Evolutionary conservation across 768 basidiomycete genomes (phyloP).

Genomic region (Hortiboletus campestris): DNA sequence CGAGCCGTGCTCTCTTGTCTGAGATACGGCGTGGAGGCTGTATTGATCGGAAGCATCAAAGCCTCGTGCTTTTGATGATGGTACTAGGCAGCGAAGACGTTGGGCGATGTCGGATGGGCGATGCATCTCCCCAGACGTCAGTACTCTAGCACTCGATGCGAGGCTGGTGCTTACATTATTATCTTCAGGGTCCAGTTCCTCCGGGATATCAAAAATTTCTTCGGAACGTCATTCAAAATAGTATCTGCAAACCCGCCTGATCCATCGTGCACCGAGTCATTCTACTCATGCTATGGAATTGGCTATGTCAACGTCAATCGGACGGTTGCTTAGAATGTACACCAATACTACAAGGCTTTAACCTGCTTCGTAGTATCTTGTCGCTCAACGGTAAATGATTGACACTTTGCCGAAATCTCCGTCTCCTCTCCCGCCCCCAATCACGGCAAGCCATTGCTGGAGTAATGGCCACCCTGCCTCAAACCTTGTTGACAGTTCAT

Average conservation of each 20-base stretch:
- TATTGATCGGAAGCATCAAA: slow-evolving; percentile 87
- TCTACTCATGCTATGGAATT: slow-evolving; percentile 89
- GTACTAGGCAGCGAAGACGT: slow-evolving; percentile 97
- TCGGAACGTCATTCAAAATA: slow-evolving; percentile 94
- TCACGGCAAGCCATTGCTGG: slow-evolving; percentile 63
- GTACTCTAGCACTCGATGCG: slow-evolving; percentile 32
- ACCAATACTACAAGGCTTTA: neutral
- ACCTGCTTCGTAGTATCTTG: neutral
- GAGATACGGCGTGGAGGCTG: slow-evolving; percentile 87
- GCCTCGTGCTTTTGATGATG: slow-evolving; percentile 84
- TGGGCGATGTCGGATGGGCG: slow-evolving; percentile 82
- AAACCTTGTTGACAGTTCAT: slow-evolving; percentile 83
- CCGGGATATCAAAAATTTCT: slow-evolving; percentile 75
- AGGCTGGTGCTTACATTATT: slow-evolving; percentile 4
- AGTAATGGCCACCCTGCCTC: slow-evolving; percentile 82
- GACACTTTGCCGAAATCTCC: slow-evolving; percentile 71
- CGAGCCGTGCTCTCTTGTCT: slow-evolving; percentile 71
- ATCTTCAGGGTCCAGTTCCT: slow-evolving; percentile 81
- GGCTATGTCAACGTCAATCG: slow-evolving; percentile 90
- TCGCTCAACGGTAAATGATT: slow-evolving; percentile 71
- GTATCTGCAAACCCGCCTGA: slow-evolving; percentile 55
- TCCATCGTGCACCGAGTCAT: slow-evolving; percentile 53
- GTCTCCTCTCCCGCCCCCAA: slow-evolving; percentile 60
- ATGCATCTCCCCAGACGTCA: slow-evolving; percentile 78
- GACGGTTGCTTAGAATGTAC: slow-evolving; percentile 52